Evolutionary conservation across 2,329 filamentous ascomycete species (phyloP).

Genomic region (Cladobotryum mycophilum): DNA sequence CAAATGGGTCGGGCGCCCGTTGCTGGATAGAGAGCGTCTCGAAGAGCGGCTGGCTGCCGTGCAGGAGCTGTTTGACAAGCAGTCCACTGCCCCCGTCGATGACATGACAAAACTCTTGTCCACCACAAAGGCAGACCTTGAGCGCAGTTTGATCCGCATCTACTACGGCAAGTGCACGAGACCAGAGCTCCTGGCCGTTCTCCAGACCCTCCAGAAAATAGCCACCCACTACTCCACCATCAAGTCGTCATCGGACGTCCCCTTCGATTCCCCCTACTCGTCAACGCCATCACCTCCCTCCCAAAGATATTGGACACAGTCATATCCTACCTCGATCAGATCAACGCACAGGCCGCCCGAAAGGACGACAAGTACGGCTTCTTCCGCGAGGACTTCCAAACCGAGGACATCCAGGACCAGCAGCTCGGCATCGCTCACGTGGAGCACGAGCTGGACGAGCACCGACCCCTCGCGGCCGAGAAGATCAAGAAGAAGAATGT

Average conservation of each 20-base stretch:
- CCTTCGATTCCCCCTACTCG: constrained; percentile 68
- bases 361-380: constrained; percentile 91
- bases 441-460: constrained; percentile 78
- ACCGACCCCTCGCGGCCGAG: constrained; percentile 63
- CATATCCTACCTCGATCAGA: constrained; percentile 69
- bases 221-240: constrained; percentile 68
- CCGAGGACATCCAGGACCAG: constrained; percentile 79
- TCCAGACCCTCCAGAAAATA: constrained; percentile 81
- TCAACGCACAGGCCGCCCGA: constrained; percentile 77
- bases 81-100: constrained; percentile 62
- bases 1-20: constrained; percentile 89
- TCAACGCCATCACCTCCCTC: constrained; percentile 65
- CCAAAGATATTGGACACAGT: constrained; percentile 71
- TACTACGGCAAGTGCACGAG: constrained; percentile 96
- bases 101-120: constrained; percentile 66
- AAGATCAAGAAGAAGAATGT: constrained; percentile 66
- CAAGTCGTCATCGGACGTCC: constrained; percentile 57
- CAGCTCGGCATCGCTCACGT: constrained; percentile 89
- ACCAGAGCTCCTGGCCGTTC: constrained; percentile 74
- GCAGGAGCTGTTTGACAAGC: constrained; percentile 70
- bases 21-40: constrained; percentile 68
- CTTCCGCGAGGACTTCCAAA: constrained; percentile 82
- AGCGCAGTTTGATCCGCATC: constrained; percentile 88
- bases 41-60: constrained; percentile 79
- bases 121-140: constrained; percentile 72